Evolutionary conservation across 2,329 filamentous ascomycete genomes (phyloP).

Genomic region (Lasiodiplodia sp.): DNA sequence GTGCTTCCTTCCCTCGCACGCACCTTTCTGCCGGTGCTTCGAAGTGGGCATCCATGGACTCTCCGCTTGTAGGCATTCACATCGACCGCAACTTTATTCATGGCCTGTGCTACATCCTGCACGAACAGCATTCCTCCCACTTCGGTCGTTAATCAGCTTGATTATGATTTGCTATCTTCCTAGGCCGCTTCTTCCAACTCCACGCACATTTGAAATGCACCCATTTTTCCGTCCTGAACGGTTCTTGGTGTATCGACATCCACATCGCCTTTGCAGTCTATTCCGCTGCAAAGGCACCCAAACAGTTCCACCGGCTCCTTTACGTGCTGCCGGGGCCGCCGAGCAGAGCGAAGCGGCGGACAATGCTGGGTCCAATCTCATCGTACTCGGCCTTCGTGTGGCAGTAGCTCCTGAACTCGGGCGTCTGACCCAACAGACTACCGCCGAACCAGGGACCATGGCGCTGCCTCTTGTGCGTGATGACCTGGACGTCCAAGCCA

Average conservation of each 20-base stretch:
- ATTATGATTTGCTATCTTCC: constrained; percentile 23
- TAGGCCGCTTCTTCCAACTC: constrained; percentile 15
- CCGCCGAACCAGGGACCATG: constrained; percentile 99
- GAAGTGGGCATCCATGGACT: neutral
- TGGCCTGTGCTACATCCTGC: neutral
- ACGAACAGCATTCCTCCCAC: neutral
- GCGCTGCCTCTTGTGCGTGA: constrained; percentile 95
- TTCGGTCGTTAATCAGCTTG: constrained; percentile 23
- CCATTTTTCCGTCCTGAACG: constrained; percentile 14
- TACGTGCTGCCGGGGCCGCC: constrained; percentile 87
- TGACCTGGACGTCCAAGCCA: constrained; percentile 94
- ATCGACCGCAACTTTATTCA: neutral
- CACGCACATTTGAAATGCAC: constrained; percentile 15
- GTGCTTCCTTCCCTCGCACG: neutral
- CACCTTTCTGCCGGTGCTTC: neutral
- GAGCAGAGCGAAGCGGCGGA: constrained; percentile 89
- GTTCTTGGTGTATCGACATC: constrained; percentile 17
- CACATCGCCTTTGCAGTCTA: neutral
- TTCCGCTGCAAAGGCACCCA: neutral
- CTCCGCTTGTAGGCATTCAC: neutral
- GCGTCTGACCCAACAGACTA: constrained; percentile 93
- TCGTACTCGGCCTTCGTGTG: constrained; percentile 68
- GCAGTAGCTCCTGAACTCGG: constrained; percentile 98
- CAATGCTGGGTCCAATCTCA: constrained; percentile 79
- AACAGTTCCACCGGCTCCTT: neutral